Evolutionary conservation across 495 filamentous ascomycete genomes (phyloP), one percentile per base, ranked within the genome.

Genomic region (Echria macrotheca): DNA sequence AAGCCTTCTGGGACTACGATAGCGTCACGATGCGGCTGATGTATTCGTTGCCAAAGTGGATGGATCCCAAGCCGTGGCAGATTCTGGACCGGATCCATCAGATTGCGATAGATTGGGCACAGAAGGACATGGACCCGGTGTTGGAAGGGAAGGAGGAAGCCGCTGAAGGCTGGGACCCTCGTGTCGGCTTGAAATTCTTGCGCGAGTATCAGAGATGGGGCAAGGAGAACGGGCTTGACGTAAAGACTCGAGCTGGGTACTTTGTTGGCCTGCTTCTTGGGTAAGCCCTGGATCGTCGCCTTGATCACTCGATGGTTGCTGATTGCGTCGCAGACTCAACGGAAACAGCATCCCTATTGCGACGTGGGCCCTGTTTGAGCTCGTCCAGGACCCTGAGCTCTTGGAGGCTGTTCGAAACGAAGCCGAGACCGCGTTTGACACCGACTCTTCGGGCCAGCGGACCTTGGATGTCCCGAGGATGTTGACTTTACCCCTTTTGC

Each of bases 261-360:
- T 26, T 44, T 17, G 5, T 44, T 5, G 41, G 41, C 0, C 32
- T 44, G 11, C 21, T 44, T 3, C 26, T 44, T 19, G 41, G 41
- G 41, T 44, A 12, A 31, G 41, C 32, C 26, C 17, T 19, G n/a
- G 18, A 11, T n/a, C 11, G 21, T 6, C 2, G 23, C 10, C 8
- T 15, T 6, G 15, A 44, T 8, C 21, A 23, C 9, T 4, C 1
- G 12, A n/a, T 15, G 36, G 12, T 5, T 10, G 36, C 36, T 39
- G 15, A 39, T 8, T 18, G 15, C 5, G 15, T 19, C 6, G 2
- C 19, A 44, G 41, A 15, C 23, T 44, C 8, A 44, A 44, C 12
- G 41, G 14, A 29, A 44, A 44, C 25, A 44, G 5, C 25, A 44
- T 44, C 12, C 41, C 41, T 7, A 44, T 44, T 18, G 41, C 41